Evolutionary conservation across 2,329 filamentous ascomycete species (phyloP).

Genomic region (Cladosporium sp.): DNA sequence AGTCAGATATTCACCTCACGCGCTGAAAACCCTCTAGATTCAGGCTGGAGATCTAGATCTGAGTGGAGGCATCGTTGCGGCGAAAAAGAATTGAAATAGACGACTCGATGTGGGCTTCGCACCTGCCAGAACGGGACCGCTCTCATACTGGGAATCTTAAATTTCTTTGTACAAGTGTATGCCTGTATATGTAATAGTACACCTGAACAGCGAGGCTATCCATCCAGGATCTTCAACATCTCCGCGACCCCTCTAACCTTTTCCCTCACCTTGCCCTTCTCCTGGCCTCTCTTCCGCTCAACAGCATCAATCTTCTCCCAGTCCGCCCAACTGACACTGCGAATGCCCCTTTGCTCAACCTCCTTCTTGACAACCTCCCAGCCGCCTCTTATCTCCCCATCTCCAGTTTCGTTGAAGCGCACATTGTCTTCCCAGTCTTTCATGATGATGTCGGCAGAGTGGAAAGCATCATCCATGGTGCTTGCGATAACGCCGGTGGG

Average conservation of each 20-base stretch:
- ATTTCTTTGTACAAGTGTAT: neutral
- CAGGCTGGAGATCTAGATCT: neutral
- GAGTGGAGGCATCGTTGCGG: neutral
- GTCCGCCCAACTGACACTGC: slow-evolving; percentile 75
- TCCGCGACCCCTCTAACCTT: slow-evolving; percentile 60
- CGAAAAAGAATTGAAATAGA: neutral
- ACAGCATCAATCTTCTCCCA: slow-evolving; percentile 84
- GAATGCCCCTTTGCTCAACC: slow-evolving; percentile 56
- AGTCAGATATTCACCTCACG: neutral
- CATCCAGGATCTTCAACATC: slow-evolving; percentile 56
- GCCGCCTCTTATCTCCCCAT: slow-evolving; percentile 55
- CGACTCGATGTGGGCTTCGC: too few relatives aligned
- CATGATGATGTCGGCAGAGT: slow-evolving; percentile 79
- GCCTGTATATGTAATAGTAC: neutral
- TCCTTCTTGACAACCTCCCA: slow-evolving; percentile 76
- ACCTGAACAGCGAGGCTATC: neutral
- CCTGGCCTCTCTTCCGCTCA: slow-evolving; percentile 68
- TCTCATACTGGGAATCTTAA: neutral
- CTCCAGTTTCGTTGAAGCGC: slow-evolving; percentile 45
- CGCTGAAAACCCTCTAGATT: neutral
- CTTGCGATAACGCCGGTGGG: slow-evolving; percentile 94
- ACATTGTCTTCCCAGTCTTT: slow-evolving; percentile 67
- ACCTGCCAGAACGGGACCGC: too few relatives aligned
- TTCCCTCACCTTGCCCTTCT: slow-evolving; percentile 75
- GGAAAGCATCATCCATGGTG: slow-evolving; percentile 93